Conservation (phyloP, 768 basidiomycete species). For the Lenzites betulinus region DNA sequence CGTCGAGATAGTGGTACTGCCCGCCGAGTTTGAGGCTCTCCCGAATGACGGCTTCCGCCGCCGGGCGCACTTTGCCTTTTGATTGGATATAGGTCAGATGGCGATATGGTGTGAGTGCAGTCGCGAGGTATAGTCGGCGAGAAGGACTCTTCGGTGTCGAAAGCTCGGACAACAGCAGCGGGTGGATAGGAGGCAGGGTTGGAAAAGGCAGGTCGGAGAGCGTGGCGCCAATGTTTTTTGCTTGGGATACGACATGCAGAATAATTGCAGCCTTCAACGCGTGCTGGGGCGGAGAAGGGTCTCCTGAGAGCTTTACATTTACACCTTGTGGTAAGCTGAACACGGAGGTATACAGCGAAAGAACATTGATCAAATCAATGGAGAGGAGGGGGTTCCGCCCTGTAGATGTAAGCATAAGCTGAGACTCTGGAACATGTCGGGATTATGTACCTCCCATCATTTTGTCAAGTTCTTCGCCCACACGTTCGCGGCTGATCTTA, state of each 20-base stretch:
- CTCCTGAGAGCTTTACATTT: conserved; percentile 45
- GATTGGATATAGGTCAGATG: conserved; percentile 58
- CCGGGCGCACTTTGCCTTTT: conserved; percentile 61
- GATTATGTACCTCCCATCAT: conserved; percentile 76
- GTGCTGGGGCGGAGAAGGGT: conserved; percentile 39
- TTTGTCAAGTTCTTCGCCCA: conserved; percentile 91
- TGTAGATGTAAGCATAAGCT: conserved; percentile 29
- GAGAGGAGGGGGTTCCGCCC: conserved; percentile 75
- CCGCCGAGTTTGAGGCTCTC: conserved; percentile 85
- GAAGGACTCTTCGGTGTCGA: conserved; percentile 41
- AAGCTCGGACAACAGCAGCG: conserved; percentile 42
- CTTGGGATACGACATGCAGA: conserved; percentile 50
- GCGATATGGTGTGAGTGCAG: conserved; percentile 72
- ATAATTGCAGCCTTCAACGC: conserved; percentile 61
- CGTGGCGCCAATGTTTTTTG: conserved; percentile 21
- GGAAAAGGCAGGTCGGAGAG: conserved; percentile 16
- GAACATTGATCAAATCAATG: conserved; percentile 70
- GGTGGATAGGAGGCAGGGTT: conserved; percentile 48
- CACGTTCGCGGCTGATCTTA: conserved; percentile 89
- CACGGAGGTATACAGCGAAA: conserved; percentile 69
- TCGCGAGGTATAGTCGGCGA: conserved; percentile 77
- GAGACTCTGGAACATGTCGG: background rate
- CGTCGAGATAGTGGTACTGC: conserved; percentile 77
- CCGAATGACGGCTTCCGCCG: conserved; percentile 70
- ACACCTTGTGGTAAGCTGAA: conserved; percentile 58